Base-by-base conservation (phyloP, 495 filamentous ascomycete species). In the Neurospora africana region DNA sequence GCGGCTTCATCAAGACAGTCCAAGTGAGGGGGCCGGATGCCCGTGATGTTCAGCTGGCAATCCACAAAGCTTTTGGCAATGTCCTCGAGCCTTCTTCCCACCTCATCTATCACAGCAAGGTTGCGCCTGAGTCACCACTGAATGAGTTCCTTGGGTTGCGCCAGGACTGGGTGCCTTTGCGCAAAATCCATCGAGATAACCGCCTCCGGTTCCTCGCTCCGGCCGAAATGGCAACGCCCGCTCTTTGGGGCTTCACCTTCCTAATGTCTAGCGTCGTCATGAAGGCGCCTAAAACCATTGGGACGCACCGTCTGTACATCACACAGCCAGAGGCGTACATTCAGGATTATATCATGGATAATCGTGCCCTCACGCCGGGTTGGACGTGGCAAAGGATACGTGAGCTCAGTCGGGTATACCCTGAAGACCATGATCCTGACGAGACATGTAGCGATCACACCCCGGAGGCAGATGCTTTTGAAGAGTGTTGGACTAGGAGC, bases 101-200 rank as follows among this genome's bases (percentile, higher is more conserved):
- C 38, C 58, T 72, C 0, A 72, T 70, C 1, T 15, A 69, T 6
- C 70, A 74, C 15, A 74, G 76, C 2, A 78, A 74, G 15, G 76
- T 77, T 2, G 76, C 74, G 15, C 72, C 75, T 7, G 79, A 81
- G 43, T 76, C 75, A 19, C 79, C 77, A 36, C 71, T 79, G 21
- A 37, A 78, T n/a, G 80, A 83, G 47, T 86, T 82, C 71, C 78
- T 84, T n/a, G 86, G 84, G 13, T 79, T 87, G 23, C 80, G 84
- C 36, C 86, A 87, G 67, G 75, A 84, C 9, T 92, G 90, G 85
- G 82, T 91, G 11, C 91, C 91, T 5, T 80, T 93, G 23, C 86
- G 91, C 35, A 93, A 93, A 76, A 76, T 91, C 4, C 86, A 90
- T 78, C 91, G 89, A 74, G 88, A 91, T 69, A 87, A 88, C 0